Evolutionary conservation across 139 green algal species (phyloP), one percentile per base, ranked within the genome.

Genomic region (Tetraselmis chui): DNA sequence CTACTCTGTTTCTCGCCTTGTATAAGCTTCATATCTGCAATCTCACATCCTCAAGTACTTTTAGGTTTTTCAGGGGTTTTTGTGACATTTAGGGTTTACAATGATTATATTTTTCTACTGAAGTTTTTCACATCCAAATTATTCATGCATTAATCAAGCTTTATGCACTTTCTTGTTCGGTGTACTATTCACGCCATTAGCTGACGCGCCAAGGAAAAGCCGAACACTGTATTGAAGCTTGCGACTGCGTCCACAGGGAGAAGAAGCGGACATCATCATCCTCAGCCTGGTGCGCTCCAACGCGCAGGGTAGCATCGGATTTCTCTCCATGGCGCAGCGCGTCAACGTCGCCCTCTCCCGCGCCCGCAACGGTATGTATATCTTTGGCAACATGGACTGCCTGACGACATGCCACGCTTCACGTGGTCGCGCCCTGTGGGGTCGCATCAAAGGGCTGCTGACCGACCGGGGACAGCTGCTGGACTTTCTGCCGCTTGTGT

Each of bases 321-420:
- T 96, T 82, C 80, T 96, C 26, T 83, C 83, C 22, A 86, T 89
- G 75, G 84, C 87, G 0, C 92, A 97, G 85, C 88, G 93, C 80
- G 87, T 92, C 85, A 96, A 96, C 80, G 93, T 97, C 77, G 75
- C 95, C 87, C 81, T 96, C 25, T 95, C 90, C 1, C 88, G 93
- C 24, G 92, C 93, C 0, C 83, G 89, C 22, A 83, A 95, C 80
- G 91, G 90, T 29, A 89, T 96, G 76, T 91, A 93, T 75, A 81
- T 96, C n/a, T 80, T 95, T n/a, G 92, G 92, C 58, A 93, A 92
- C 84, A 23, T 78, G 2, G 32, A 80, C 25, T 91, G 85, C 28
- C 84, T 96, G 31, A 31, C 45, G 45, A 67, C 11, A 5, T 67
- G 45, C 45, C 45, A 18, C 45, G 45, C 45, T 25, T 78, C 81